Evolutionary conservation across 2,329 filamentous ascomycete genomes (phyloP), one percentile per base, ranked within the genome.

Genomic region (Colletotrichum spaethianum): DNA sequence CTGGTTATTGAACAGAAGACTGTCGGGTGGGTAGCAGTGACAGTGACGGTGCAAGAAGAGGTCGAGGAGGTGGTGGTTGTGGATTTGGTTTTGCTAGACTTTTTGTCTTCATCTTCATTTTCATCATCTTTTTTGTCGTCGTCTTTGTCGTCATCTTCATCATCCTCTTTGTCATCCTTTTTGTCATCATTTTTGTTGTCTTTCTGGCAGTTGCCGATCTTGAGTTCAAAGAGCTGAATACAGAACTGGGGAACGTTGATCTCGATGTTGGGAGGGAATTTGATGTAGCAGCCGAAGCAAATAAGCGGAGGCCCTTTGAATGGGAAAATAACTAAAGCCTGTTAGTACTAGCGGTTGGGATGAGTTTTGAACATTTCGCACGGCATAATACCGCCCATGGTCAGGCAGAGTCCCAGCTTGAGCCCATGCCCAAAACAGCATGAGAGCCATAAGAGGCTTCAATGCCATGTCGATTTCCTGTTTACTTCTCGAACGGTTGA

Each of bases 21-120:
- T 9, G 65, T 72, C 31, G 46, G 65, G 46, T 69, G 62, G n/a
- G 70, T 70, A 4, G 70, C 70, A 7, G 66, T 73, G n/a, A 65
- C 67, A 8, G 67, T 70, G 9, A 59, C 33, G 11, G 61, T 65
- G 18, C 67, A 70, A 6, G 67, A 69, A 4, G 67, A 65, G 7
- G 67, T 59, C 18, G 67, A 52, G 2, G 26, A 26, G n/a, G 31
- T 52, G n/a, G 42, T 18, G 4, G 60, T 40, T 20, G 31, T 44
- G 14, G 62, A 46, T 18, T 31, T 28, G 12, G 62, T 28, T 38
- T 46, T 40, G 26, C 53, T 40, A 5, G 62, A 38, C n/a, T 36
- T 26, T 20, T 65, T n/a, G 14, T 36, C 28, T 12, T 48, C 44
- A 1, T 52, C 20, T 9, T 63, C 59, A 0, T 62, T 18, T 0